Percentiles rank a stretch among this genome's conserved stretches.
Evolutionary conservation across 1,139 yeast species (phyloP).

Genomic region (Protomyces macrosporus): DNA sequence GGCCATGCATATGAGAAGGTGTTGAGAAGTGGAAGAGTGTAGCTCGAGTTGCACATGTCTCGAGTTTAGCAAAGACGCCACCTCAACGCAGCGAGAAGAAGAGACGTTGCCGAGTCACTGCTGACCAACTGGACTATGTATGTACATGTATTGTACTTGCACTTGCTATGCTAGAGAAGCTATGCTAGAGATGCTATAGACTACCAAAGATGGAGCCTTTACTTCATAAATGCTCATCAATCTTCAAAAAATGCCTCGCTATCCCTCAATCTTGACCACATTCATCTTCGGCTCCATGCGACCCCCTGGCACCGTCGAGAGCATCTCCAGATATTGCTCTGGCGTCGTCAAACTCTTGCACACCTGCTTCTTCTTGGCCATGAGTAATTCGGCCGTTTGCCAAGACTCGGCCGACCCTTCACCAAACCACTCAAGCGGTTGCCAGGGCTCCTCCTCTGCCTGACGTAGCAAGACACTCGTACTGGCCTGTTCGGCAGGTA

Average conservation of each 20-base stretch:
- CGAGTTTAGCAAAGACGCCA: no score
- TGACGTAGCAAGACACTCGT: slow-evolving; percentile 38
- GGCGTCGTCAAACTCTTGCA: slow-evolving; percentile 16
- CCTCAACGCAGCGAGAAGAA: no score
- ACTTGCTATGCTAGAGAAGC: no score
- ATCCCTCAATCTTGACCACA: background rate
- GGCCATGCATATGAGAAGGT: no score
- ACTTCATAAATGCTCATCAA: no score
- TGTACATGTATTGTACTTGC: no score
- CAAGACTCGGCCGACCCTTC: slow-evolving; percentile 1
- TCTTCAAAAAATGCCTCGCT: background rate
- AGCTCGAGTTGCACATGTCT: no score
- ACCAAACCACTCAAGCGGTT: slow-evolving; percentile 12
- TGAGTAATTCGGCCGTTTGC: slow-evolving; percentile 1
- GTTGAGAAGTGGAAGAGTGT: no score
- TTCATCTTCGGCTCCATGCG: background rate
- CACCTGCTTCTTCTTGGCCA: slow-evolving; percentile 2
- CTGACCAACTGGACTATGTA: no score
- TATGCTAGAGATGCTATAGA: no score
- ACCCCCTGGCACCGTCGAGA: background rate
- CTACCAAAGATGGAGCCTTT: no score
- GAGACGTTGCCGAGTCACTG: no score
- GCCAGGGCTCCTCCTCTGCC: slow-evolving; percentile 43
- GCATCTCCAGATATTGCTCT: slow-evolving; percentile 13
- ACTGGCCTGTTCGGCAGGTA: background rate